Evolutionary conservation across 176 grass and related monocot species (phyloP), one percentile per base, ranked within the genome.

Genomic region (Melocanna baccifera): DNA sequence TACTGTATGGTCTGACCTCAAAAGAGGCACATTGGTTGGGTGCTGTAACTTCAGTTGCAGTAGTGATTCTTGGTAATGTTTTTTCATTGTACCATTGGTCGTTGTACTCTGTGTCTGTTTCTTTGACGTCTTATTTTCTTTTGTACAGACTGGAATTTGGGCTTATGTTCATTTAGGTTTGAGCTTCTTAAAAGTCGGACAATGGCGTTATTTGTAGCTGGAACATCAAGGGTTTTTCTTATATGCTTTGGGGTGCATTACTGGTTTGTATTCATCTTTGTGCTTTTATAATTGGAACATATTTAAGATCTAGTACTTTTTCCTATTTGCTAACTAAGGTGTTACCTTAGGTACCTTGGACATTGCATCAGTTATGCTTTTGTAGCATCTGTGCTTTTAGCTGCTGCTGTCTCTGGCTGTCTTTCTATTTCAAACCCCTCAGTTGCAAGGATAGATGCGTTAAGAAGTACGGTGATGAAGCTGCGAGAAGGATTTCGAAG

Each of bases 301-400:
- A 75, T 86, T 51, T 25, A 53, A 48, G 37, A 69, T 16, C 45
- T 71, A 79, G 4, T 68, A 39, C 47, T 72, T 45, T 36, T 41
- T 67, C 53, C 66, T 73, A 66, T 85, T 84, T 84, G n/a, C 81
- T 88, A 79, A 88, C n/a, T 75, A 41, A 52, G 20, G 36, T 97
- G 11, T 75, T 65, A 59, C 82, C 81, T 79, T 77, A 99, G 96
- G 96, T 99, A 99, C 79, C 89, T 99, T 77, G 96, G 96, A 70
- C 96, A 99, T 87, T 99, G 96, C 81, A 94, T 99, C 75, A 99
- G 96, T 80, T 99, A 99, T 87, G 91, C 93, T 76, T 99, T 99
- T 86, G 96, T 99, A 75, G 91, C 96, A 77, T 96, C 96, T 78
- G 91, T 99, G 78, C 88, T 99, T 68, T 92, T 93, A 77, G 94